Base-by-base conservation (phyloP, 2,329 filamentous ascomycete genomes). In the Emergomyces africanus region DNA sequence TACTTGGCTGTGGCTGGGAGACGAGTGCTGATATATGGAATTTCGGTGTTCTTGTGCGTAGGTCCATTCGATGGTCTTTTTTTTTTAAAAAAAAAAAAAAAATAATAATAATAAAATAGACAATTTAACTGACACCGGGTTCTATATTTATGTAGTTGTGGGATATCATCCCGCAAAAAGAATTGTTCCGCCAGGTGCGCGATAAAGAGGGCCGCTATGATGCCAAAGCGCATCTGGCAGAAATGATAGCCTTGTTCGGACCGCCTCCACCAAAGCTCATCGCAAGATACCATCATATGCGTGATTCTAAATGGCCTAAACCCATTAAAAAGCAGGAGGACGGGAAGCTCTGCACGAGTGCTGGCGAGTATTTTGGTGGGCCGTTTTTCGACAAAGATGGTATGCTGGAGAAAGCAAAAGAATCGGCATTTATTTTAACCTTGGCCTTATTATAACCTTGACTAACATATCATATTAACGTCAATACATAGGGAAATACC, bases 181-280 rank as follows among this genome's bases (percentile, higher is more conserved):
- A 69, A 18, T 56, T 75, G 8, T 74, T 74, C 55, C 63, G 64
- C 18, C 54, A 58, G 8, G 23, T 60, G 23, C 33, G 56, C 18
- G 65, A 71, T 62, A 44, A 68, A 61, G 30, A 72, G 48, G 69
- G 69, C 61, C 62, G 63, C 28, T 77, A 77, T 53, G 65, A 69
- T 64, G 65, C 71, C 44, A 72, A 69, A 67, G 48, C 65, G 55
- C 72, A 77, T 60, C 61, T 78, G 10, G 73, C 74, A 5, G 68
- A 77, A 61, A 77, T 78, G 67, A 74, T 75, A 57, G 70, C 69
- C 20, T 66, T 77, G 59, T 63, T 77, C 1, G 74, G 74, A 15
- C 69, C 67, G 41, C 74, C 74, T 5, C 72, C 71, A 49, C 66
- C 62, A 59, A 68, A 71, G 59, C 50, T 76, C 9, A 59, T 75